Evolutionary conservation across 495 filamentous ascomycete genomes (phyloP).

Genomic region (Thermochaetoides thermophila): DNA sequence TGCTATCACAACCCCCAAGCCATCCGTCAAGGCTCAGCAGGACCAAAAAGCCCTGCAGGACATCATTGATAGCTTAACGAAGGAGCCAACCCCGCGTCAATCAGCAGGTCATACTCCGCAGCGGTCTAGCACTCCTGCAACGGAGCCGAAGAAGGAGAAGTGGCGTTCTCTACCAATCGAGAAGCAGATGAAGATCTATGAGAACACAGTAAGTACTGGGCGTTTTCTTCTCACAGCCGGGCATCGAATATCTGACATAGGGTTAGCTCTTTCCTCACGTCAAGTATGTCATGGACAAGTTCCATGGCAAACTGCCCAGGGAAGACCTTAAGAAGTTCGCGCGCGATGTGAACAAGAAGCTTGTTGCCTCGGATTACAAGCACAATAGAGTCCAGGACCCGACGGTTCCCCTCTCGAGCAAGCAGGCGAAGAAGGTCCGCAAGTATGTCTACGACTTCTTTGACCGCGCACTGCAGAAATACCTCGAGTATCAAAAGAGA

Average conservation of each 20-base stretch:
- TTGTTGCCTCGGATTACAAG: conserved; percentile 82
- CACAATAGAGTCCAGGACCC: conserved; percentile 70
- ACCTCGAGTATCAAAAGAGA: conserved; percentile 49
- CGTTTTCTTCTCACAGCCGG: neutral
- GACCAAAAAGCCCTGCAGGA: conserved; percentile 48
- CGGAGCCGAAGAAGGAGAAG: conserved; percentile 60
- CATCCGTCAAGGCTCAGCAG: conserved; percentile 43
- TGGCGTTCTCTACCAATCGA: conserved; percentile 68
- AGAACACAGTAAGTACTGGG: conserved; percentile 56
- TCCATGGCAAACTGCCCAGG: conserved; percentile 65
- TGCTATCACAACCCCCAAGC: conserved; percentile 47
- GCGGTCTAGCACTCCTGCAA: conserved; percentile 41
- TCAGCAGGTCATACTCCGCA: conserved; percentile 48
- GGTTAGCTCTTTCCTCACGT: conserved; percentile 78
- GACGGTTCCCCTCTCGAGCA: conserved; percentile 50
- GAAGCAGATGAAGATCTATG: conserved; percentile 85
- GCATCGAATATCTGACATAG: too few species aligned
- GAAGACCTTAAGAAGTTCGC: conserved; percentile 79
- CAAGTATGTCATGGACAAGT: conserved; percentile 73
- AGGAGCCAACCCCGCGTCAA: conserved; percentile 34
- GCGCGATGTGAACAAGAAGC: conserved; percentile 76
- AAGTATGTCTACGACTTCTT: conserved; percentile 70
- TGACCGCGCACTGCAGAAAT: conserved; percentile 68
- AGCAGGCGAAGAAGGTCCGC: conserved; percentile 69
- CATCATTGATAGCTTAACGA: conserved; percentile 74